Base-by-base conservation (phyloP, 108 stramenopile genomes). In the Cyclostephanos tholiformis region DNA sequence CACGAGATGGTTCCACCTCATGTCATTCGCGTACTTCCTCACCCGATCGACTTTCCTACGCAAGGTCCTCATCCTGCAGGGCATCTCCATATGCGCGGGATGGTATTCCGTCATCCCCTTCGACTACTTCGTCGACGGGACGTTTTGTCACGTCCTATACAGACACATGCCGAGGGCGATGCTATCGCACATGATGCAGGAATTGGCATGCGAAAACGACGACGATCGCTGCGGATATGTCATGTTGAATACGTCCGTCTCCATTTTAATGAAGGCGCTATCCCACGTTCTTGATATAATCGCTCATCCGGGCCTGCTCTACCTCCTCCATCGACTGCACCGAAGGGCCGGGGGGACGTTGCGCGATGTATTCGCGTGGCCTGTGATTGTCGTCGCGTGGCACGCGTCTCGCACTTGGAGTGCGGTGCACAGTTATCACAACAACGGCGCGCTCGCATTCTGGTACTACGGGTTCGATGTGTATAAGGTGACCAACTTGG, bases 1-100 rank as follows among this genome's bases (percentile, higher is more conserved):
- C 49, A 88, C 87, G 13, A 70, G 72, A 30, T 88, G 87, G 87
- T 88, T 88, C 44, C 87, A 88, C 44, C 72, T 71, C 53, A 70
- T 52, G 7, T 72, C 82, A 10, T 14, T 88, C 51, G 58, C 63
- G 4, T 84, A 85, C 44, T 12, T 77, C 17, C 36, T 85, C 60
- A 77, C 84, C 12, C 61, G 66, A 14, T 76, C 41, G 25, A 13
- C 60, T 13, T 88, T 85, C 67, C 51, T 88, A 20, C 72, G 70
- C 16, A 59, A 67, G 48, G 69, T 82, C 36, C 68, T 79, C 32
- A 63, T 79, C 3, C 38, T 85, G 0, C 58, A 67, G 29, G 86
- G 86, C 16, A 52, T 58, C 6, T 70, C 61, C 4, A 84, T 88
- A 36, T 83, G 76, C 49, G 12, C 81, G 6, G 87, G 87, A 1